Evolutionary conservation across 805 yeast genomes (phyloP).

Genomic region (Metschnikowia proteae): DNA sequence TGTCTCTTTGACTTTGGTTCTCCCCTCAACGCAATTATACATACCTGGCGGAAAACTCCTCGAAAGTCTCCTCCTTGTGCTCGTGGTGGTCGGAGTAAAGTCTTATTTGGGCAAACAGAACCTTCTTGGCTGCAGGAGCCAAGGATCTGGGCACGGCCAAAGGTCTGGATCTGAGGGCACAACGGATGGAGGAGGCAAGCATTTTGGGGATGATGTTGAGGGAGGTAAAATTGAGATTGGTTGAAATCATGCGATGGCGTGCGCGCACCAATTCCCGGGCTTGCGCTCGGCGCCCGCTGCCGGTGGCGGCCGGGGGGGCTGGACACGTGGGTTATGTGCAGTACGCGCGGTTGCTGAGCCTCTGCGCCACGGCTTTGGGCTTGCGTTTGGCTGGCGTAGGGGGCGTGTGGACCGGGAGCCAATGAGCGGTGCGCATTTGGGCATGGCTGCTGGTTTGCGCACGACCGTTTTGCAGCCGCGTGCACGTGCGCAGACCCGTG

Average conservation of each 20-base stretch:
- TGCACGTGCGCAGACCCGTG: neutral
- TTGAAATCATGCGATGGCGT: conserved; percentile 10
- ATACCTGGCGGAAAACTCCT: conserved; percentile 84
- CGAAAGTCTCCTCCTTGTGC: conserved; percentile 90
- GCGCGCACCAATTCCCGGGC: conserved; percentile 1
- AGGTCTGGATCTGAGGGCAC: conserved; percentile 38
- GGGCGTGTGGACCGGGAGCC: neutral
- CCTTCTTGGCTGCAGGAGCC: conserved; percentile 15
- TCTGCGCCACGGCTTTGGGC: neutral
- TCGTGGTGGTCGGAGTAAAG: conserved; percentile 81
- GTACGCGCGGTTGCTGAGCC: no score
- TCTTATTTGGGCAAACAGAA: conserved; percentile 43
- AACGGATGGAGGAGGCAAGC: conserved; percentile 41
- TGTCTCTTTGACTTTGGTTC: neutral
- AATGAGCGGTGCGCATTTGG: conserved; percentile 1
- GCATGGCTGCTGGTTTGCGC: neutral
- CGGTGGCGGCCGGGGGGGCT: no score
- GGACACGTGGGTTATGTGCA: no score
- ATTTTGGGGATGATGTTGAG: conserved; percentile 16
- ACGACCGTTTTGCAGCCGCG: neutral
- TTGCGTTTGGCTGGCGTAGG: neutral
- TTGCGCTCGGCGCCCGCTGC: no score
- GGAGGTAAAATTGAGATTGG: conserved; percentile 1
- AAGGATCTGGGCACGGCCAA: conserved; percentile 29
- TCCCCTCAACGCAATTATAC: conserved; percentile 14